Evolutionary conservation across 768 basidiomycete species (phyloP), one percentile per base, ranked within the genome.

Genomic region (Suillus decipiens): DNA sequence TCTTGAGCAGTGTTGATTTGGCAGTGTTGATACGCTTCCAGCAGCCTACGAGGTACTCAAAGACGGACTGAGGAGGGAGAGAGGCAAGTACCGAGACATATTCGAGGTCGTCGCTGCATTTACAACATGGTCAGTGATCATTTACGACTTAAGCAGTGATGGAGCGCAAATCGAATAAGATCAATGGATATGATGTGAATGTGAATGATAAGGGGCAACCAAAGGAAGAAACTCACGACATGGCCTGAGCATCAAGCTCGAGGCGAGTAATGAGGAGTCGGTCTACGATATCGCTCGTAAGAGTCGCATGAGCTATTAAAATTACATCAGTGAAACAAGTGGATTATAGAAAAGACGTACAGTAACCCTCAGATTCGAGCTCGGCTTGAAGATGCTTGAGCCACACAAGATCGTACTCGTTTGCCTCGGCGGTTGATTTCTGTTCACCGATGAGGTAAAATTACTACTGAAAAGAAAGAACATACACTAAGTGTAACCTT

Each of bases 41-140:
- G 70, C 91, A 90, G 22, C 90, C 90, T 10, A 93, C 83, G 28
- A 99, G 81, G 72, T 94, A 99, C 70, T 97, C 93, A 63, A 96
- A 94, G 0, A 86, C 82, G 0, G 96, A 95, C 61, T 87, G 76
- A 9, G 84, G 67, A 10, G 95, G 93, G 19, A 98, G 78, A 28
- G 89, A 90, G 3, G 90, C 90, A 1, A 93, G 74, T 19, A 92
- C 87, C 6, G 87, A 79, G 41, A 89, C 77, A 72, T 86, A 90
- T 24, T 92, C 90, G n/a, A 89, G 73, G 67, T 93, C 91, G 70
- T 88, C 87, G 57, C 89, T 93, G 10, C 8, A 22, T 9, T 50
- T 53, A 43, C 50, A 31, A 50, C 45, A n/a, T 14, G 42, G 41
- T 56, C 17, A 28, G 50, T 63, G 39, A 61, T 63, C 60, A 15